Base-by-base conservation (phyloP, 306 rosid species). In the Rosa multiflora region DNA sequence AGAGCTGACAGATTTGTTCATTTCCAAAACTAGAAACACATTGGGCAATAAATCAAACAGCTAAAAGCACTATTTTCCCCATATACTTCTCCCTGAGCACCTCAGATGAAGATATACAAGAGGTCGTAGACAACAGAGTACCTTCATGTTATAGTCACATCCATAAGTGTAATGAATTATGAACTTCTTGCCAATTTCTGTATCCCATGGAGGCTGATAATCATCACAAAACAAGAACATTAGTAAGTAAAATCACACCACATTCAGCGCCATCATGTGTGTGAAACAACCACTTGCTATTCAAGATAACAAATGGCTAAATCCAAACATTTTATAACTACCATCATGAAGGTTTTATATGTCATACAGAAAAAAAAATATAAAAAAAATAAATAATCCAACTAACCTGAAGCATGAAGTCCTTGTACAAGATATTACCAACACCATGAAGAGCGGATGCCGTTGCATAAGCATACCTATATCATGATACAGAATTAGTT, bases 81-180 rank as follows among this genome's bases (percentile, higher is more conserved):
- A 48, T 70, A 67, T 55, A 26, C 23, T 70, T 75, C 56, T 42
- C 29, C 23, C 46, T n/a, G 10, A 39, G 6, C 47, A 74, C 42
- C n/a, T n/a, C 53, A 21, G 59, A 59, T 23, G 32, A 79, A 85
- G 67, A 26, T 56, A 52, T 23, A 69, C 17, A 69, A 59, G 75
- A 75, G 23, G 68, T 75, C 35, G 73, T 55, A 46, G 8, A 35
- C 72, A 48, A 75, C 12, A 78, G 52, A 53, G 26, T 86, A 96
- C 99, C 99, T 96, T 96, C 95, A 93, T 82, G 23, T 80, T 78
- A 75, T 93, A 96, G 83, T 96, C 99, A 53, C 98, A 93, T 72
- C 99, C 99, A 39, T 91, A 96, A 32, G 99, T 96, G 86, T 89
- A 96, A 83, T 96, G 99, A 79, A 96, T 96, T 81, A 96, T 91